Conservation (phyloP, 257 asterid genomes). For the Prunella vulgaris region DNA sequence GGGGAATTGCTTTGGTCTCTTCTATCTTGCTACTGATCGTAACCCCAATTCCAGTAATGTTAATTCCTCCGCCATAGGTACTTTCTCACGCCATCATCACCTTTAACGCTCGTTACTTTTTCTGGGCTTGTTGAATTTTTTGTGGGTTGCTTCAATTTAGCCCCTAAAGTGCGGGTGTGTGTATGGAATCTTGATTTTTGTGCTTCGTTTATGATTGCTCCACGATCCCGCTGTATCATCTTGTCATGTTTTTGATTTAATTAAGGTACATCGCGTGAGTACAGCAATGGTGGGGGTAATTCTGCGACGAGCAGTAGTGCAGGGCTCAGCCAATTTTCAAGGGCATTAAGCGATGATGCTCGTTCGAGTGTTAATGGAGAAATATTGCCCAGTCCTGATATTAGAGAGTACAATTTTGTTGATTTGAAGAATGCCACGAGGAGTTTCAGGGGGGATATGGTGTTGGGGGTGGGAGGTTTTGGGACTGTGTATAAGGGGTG, state of each 20-base stretch:
- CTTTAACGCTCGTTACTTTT: not conserved
- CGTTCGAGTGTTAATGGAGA: constrained; percentile 23
- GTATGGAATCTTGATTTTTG: not conserved
- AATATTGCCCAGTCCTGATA: constrained; percentile 32
- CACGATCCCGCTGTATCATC: too few species aligned
- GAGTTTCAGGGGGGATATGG: constrained; percentile 42
- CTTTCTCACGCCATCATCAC: not conserved
- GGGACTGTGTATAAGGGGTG: constrained; percentile 53
- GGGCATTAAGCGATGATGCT: constrained; percentile 29
- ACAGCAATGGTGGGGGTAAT: constrained; percentile 32
- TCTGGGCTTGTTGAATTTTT: not conserved
- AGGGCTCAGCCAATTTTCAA: constrained; percentile 28
- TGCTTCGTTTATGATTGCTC: not conserved
- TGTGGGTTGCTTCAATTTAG: constrained; percentile 19
- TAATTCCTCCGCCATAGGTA: constrained; percentile 47
- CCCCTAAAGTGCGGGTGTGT: not conserved
- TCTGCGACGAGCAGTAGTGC: constrained; percentile 38
- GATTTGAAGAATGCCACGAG: constrained; percentile 40
- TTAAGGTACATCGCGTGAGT: constrained; percentile 26
- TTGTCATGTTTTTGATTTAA: not conserved
- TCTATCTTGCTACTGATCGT: constrained; percentile 24
- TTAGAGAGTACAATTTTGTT: constrained; percentile 30
- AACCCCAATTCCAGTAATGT: constrained; percentile 32
- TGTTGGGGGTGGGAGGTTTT: constrained; percentile 50
- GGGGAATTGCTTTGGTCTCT: constrained; percentile 79